Conservation (phyloP, 2,329 filamentous ascomycete species). For the Diaporthe sp. region DNA sequence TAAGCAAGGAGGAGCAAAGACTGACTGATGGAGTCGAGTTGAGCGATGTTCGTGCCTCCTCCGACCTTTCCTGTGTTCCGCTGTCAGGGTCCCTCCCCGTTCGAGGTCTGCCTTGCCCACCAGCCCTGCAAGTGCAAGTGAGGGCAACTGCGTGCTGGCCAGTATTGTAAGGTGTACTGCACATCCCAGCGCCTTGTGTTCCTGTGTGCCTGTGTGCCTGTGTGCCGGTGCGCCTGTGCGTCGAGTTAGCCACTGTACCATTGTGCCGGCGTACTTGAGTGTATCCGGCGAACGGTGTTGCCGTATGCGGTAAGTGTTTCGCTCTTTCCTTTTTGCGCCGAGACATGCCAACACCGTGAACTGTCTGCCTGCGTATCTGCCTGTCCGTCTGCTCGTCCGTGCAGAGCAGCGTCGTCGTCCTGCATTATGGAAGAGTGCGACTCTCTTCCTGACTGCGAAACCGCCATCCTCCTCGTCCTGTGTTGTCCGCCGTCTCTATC, state of each 20-base stretch:
- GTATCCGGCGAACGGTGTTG: background rate
- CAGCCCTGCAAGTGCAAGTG: conserved; percentile 9
- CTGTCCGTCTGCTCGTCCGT: background rate
- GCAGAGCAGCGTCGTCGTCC: background rate
- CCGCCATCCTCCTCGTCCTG: background rate
- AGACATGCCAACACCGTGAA: conserved; percentile 2
- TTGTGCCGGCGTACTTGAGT: background rate
- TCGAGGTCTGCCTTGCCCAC: background rate
- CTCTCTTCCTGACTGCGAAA: background rate
- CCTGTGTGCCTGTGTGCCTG: background rate
- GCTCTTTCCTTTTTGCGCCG: conserved; percentile 21
- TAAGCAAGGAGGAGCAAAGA: background rate
- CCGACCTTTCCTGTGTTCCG: background rate
- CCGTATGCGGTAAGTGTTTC: conserved; percentile 23
- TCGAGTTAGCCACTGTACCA: background rate
- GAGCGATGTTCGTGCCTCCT: background rate
- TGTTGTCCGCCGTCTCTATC: background rate
- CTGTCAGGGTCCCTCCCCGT: background rate
- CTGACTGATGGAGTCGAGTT: background rate
- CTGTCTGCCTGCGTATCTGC: background rate
- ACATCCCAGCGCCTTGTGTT: background rate
- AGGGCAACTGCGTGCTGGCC: background rate
- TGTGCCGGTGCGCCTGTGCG: background rate
- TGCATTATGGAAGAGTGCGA: background rate
- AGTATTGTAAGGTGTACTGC: background rate